These are phyloP conservation scores for Pezizomycotina sp. DNA, from an alignment of 2,329 filamentous ascomycete species.

Conservation along the genomic window DNA sequence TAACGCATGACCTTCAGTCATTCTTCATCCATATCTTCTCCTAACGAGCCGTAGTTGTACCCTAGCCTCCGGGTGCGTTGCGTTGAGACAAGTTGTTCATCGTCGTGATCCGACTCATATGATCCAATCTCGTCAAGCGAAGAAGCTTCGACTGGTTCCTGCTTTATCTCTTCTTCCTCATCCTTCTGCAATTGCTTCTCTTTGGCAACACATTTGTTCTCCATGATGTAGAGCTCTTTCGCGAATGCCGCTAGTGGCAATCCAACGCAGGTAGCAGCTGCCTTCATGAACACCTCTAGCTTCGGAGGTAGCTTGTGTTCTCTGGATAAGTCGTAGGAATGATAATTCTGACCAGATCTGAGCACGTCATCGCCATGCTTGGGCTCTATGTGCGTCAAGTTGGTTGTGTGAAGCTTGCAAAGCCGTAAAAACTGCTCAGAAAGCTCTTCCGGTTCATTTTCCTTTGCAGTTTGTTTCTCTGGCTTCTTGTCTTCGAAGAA, in stretches of 20 bases:
- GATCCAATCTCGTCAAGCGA: no score
- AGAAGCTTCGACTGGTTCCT: no score
- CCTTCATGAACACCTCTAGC: conserved; percentile 5
- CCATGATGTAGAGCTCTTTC: conserved; percentile 12
- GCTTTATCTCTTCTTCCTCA: conserved; percentile 2
- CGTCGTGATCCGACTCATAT: no score
- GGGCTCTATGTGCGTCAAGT: no score
- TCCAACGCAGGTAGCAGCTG: conserved; percentile 8
- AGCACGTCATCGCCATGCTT: conserved; percentile 2
- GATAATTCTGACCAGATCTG: conserved; percentile 11
- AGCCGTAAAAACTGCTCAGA: background rate
- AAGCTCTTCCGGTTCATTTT: conserved; percentile 3
- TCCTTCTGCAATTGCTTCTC: conserved; percentile 2
- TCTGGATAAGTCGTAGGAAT: conserved; percentile 9
- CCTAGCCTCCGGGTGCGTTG: no score
- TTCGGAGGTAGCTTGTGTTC: conserved; percentile 9
- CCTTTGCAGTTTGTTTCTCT: conserved; percentile 4
- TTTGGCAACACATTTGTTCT: conserved; percentile 9
- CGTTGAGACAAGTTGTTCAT: no score
- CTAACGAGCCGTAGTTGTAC: no score
- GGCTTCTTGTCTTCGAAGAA: background rate
- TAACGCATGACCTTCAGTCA: no score
- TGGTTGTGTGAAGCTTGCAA: no score
- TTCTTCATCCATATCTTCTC: conserved; percentile 2
- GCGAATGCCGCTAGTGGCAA: conserved; percentile 7